A percentile compares a stretch with the other conserved stretches of the same genome.
These are phyloP conservation scores for Yamadazyma buinensis DNA, from an alignment of 1,139 yeast genomes.

Conservation along the genomic window DNA sequence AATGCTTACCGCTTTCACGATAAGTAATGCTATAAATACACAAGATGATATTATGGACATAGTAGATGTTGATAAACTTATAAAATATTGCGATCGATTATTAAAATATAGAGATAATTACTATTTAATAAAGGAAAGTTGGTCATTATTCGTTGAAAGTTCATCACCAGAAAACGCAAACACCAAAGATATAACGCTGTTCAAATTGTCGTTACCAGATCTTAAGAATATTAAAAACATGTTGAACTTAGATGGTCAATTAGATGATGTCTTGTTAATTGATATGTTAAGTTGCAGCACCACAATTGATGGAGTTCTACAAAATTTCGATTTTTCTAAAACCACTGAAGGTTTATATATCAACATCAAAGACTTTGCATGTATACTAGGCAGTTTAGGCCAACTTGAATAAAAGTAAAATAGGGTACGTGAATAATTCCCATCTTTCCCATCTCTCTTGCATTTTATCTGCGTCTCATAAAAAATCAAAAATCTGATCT, in stretches of 20 bases:
- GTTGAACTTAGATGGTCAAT: constrained; percentile 23
- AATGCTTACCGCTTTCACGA: constrained; percentile 29
- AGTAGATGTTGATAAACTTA: constrained; percentile 40
- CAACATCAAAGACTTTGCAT: constrained; percentile 41
- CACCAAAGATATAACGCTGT: background rate
- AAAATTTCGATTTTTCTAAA: constrained; percentile 28
- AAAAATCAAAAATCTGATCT: background rate
- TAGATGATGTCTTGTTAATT: constrained; percentile 35
- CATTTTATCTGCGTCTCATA: background rate
- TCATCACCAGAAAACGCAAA: constrained; percentile 2
- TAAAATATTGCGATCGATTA: constrained; percentile 24
- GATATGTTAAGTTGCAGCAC: constrained; percentile 44
- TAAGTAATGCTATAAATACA: constrained; percentile 18
- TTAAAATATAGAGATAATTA: constrained; percentile 33
- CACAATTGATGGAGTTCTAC: constrained; percentile 25
- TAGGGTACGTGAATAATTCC: background rate
- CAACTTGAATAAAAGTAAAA: constrained; percentile 20
- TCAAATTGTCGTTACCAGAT: constrained; percentile 28
- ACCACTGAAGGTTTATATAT: constrained; percentile 27
- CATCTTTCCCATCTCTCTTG: background rate
- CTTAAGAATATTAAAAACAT: constrained; percentile 27
- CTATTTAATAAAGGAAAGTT: constrained; percentile 26
- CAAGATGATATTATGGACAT: constrained; percentile 31
- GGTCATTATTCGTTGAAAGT: constrained; percentile 30
- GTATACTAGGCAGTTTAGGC: constrained; percentile 39